Percentiles rank a stretch among this genome's conserved stretches.
phyloP scores from a whole-genome alignment of 1,284 basidiomycete species.

The Ustilago lituana region DNA sequence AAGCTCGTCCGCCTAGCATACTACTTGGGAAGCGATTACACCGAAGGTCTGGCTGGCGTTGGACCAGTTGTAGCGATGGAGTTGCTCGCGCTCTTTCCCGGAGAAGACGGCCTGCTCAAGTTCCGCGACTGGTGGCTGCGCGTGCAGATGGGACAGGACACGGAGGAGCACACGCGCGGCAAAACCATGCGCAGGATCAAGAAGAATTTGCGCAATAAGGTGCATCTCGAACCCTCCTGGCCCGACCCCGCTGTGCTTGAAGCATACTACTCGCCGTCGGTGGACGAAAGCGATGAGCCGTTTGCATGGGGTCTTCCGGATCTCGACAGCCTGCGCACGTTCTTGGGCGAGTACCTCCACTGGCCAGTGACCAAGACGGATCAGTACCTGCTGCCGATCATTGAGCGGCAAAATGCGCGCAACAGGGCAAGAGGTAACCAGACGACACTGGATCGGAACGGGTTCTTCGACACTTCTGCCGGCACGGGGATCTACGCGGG shows the following conservation, averaged over 20 bases:
- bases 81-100: slow-evolving; percentile 55
- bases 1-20: slow-evolving; percentile 89
- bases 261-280: slow-evolving; percentile 89
- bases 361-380: slow-evolving; percentile 90
- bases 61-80: slow-evolving; percentile 98
- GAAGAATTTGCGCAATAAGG: slow-evolving; percentile 68
- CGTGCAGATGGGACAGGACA: slow-evolving; percentile 90
- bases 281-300: slow-evolving; percentile 89
- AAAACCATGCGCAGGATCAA: slow-evolving; percentile 63
- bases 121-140: slow-evolving; percentile 95
- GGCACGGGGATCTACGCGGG: slow-evolving; percentile 76
- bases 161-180: slow-evolving; percentile 73
- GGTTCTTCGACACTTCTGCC: slow-evolving; percentile 71
- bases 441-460: slow-evolving; percentile 71
- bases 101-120: slow-evolving; percentile 78
- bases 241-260: slow-evolving; percentile 85
- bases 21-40: slow-evolving; percentile 95
- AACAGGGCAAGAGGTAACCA: slow-evolving; percentile 64
- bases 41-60: slow-evolving; percentile 91
- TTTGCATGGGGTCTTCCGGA: slow-evolving; percentile 98
- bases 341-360: slow-evolving; percentile 82
- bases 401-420: slow-evolving; percentile 73
- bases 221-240: slow-evolving; percentile 84
- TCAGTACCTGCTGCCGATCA: slow-evolving; percentile 89
- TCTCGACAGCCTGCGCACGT: slow-evolving; percentile 77